Evolutionary conservation across 176 grass and related monocot species (phyloP).

Genomic region (Triticum dicoccoides): DNA sequence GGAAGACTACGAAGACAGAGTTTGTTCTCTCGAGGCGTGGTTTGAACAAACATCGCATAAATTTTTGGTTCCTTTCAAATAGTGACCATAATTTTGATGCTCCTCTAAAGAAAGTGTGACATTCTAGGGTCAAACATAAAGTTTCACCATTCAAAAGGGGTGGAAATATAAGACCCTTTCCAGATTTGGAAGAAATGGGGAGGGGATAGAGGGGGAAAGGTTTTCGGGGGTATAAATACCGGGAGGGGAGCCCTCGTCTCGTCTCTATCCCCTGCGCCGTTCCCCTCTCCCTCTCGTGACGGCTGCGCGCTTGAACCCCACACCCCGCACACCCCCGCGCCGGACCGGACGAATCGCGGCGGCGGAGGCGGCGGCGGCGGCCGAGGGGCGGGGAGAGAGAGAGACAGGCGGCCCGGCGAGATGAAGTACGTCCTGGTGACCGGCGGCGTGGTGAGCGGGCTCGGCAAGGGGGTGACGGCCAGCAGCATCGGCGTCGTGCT

Average conservation of each 20-base stretch:
- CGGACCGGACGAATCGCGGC: neutral
- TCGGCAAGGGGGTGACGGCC: slow-evolving; percentile 48
- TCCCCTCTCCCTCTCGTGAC: neutral
- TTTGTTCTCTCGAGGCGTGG: fast-evolving
- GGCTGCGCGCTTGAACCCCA: slow-evolving; percentile 3
- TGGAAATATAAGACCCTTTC: neutral
- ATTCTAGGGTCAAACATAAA: neutral
- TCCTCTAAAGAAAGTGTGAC: neutral
- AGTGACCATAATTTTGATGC: neutral
- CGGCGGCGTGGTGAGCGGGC: slow-evolving; percentile 38
- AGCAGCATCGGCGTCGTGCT: slow-evolving; percentile 46
- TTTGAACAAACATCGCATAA: too few relatives aligned
- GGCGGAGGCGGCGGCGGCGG: neutral
- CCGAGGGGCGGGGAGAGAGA: neutral
- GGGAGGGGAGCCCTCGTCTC: neutral
- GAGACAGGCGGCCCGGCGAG: neutral
- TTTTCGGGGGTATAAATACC: slow-evolving; percentile 14
- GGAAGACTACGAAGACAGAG: too few relatives aligned
- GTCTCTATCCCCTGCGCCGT: slow-evolving; percentile 23
- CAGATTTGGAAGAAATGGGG: neutral
- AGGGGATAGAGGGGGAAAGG: neutral
- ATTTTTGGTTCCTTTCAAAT: neutral
- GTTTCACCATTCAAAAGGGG: neutral
- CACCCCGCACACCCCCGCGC: neutral
- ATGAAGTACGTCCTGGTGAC: slow-evolving; percentile 53